Base-by-base conservation (phyloP, 2,329 filamentous ascomycete species). In the Aspergillus melleus region DNA sequence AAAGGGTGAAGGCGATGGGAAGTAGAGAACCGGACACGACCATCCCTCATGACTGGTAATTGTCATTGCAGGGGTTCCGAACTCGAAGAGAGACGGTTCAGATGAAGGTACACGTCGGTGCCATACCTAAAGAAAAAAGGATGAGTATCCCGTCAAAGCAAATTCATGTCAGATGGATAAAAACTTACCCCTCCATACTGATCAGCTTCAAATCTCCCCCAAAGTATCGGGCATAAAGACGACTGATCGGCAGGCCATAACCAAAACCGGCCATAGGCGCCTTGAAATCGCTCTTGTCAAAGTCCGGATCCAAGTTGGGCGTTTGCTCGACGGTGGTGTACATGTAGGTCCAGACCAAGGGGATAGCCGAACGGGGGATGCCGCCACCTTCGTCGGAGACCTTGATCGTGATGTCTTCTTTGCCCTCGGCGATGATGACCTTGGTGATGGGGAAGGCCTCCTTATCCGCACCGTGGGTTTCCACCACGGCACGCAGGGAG, bases 281-380 rank as follows among this genome's bases (percentile, higher is more conserved):
- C 78, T 99, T 98, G 83, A 99, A 99, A 76, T 99, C 95, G 79
- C 89, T 96, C 81, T 98, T 96, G 78, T 99, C 94, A 76, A 98
- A 99, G 75, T 98, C 94, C 0, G 95, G 95, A 73, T 99, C 95
- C 63, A 99, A 81, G 72, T 88, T 96, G 14, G 95, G 95, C 22
- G 95, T 98, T 68, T 93, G 88, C 76, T 98, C 95, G 65, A 99
- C 95, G 2, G 95, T 99, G 39, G 95, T 99, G 77, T 99, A 99
- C 95, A 98, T 99, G 77, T 99, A 99, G 12, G 95, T 99, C 95
- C 95, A 99, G n/a, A 98, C 95, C 14, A 99, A 84, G 5, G 95
- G 95, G 64, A 99, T 98, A 55, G 92, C 87, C 69, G 90, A 96
- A 70, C 95, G 84, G 0, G 95, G 92, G 55, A 99, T 98, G 63